Conservation (phyloP, 371 early-diverging fungal species). For the Chytridium lagenaria region DNA sequence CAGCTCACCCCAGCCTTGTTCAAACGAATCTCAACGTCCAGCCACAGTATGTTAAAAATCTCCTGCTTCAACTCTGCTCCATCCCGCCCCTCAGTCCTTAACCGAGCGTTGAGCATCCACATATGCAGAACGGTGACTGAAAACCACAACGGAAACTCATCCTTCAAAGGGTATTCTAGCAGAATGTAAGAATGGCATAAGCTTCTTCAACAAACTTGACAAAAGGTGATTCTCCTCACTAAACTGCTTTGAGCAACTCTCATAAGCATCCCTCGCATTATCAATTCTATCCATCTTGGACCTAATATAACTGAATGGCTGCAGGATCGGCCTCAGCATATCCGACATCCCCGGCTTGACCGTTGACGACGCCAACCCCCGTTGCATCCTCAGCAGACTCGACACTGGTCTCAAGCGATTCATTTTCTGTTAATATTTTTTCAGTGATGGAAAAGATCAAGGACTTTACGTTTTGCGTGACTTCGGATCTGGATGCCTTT, state of each 20-base stretch:
- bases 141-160: slow-evolving; percentile 96
- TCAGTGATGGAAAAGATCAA: not conserved
- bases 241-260: slow-evolving; percentile 48
- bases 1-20: slow-evolving; percentile 52
- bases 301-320: too few species aligned
- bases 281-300: slow-evolving; percentile 56
- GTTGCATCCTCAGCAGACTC: not conserved
- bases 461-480: slow-evolving; percentile 76
- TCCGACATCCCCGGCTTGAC: too few species aligned
- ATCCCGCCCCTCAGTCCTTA: slow-evolving; percentile 47
- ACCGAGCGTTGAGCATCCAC: slow-evolving; percentile 90
- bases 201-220: slow-evolving; percentile 26
- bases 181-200: slow-evolving; percentile 10
- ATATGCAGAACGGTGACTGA: slow-evolving; percentile 86
- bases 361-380: too few species aligned
- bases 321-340: too few species aligned
- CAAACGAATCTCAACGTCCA: slow-evolving; percentile 76
- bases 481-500: slow-evolving; percentile 68
- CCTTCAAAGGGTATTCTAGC: slow-evolving; percentile 70
- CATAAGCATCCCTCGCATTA: slow-evolving; percentile 44
- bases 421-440: not conserved
- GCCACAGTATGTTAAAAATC: slow-evolving; percentile 86
- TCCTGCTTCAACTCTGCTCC: slow-evolving; percentile 83
- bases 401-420: not conserved
- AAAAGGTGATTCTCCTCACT: slow-evolving; percentile 39